Conservation (phyloP, 768 basidiomycete species). For the Calocybe gangraenosa region DNA sequence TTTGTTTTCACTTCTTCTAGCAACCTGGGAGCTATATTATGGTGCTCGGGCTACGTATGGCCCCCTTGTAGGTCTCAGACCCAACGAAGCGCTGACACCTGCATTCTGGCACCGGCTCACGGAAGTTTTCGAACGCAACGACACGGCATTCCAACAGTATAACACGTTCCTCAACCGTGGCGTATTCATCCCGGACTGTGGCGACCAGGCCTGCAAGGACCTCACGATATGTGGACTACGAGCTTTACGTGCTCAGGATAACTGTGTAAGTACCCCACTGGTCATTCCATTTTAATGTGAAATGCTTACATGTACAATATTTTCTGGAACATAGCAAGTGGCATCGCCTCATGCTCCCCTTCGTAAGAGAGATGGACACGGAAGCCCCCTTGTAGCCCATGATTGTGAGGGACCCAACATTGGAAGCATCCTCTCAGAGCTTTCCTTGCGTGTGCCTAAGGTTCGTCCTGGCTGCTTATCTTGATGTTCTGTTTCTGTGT, state of each 20-base stretch:
- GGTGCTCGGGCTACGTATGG: slow-evolving; percentile 53
- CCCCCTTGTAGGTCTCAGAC: slow-evolving; percentile 34
- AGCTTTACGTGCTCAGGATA: slow-evolving; percentile 36
- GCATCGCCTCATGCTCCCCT: slow-evolving; percentile 1
- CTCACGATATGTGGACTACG: slow-evolving; percentile 40
- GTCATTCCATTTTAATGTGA: not conserved
- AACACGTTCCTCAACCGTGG: slow-evolving; percentile 40
- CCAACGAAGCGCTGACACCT: slow-evolving; percentile 37
- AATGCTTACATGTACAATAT: not conserved
- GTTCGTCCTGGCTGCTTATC: no score
- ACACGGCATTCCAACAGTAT: slow-evolving; percentile 41
- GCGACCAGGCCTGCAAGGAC: slow-evolving; percentile 32
- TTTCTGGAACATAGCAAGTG: slow-evolving; percentile 3
- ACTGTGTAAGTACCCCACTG: slow-evolving; percentile 29
- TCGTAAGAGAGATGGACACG: not conserved
- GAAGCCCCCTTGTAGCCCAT: not conserved
- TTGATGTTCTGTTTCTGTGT: no score
- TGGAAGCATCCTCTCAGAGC: slow-evolving; percentile 7
- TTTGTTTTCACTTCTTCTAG: no score
- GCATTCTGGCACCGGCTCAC: slow-evolving; percentile 62
- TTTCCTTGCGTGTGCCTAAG: slow-evolving; percentile 1
- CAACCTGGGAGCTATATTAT: slow-evolving; percentile 52
- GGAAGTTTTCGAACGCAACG: slow-evolving; percentile 45
- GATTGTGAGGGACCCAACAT: slow-evolving; percentile 11
- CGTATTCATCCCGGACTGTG: slow-evolving; percentile 27